Base-by-base conservation (phyloP, 371 early-diverging fungal genomes). In the Apophysomyces sp. region DNA sequence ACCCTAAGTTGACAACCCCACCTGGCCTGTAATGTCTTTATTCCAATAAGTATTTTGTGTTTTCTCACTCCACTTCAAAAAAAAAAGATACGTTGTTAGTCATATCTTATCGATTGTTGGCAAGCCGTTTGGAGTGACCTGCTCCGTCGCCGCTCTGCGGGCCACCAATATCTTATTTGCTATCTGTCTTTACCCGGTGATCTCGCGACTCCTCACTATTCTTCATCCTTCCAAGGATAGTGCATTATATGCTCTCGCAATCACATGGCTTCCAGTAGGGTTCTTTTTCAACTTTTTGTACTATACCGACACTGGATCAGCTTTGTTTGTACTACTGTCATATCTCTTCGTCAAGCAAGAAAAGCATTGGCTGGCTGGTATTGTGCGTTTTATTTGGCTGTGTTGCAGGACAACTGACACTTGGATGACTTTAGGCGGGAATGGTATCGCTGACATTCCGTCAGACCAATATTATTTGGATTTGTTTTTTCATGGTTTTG, bases 1-100 rank as follows among this genome's bases (percentile, higher is more conserved):
- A 98, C 71, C 90, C 90, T 27, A 98, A 95, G 73, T 71, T 98
- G 30, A 98, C 98, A 4, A 98, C 98, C 24, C 98, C 97, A 31
- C 98, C 98, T 18, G 98, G 97, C 13, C 82, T 97, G 88, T 98
- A 93, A 64, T 40, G 2, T 26, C 16, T 40, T 21, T 52, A 21
- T 9, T 52, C 13, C 6, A 32, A 6, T 27, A 28, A 26, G 30
- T 24, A 36, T 27, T 13, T 26, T 24, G 18, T 24, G 6, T 52
- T 16, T 36, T 6, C 4, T 60, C 13, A n/a, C 28, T 9, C 8
- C 12, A 11, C 24, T 28, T 2, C 36, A 21, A 24, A 27, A 54
- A n/a, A n/a, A n/a, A n/a, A 21, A 61, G 85, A 55, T 84, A 85
- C 60, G 41, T 83, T 21, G 65, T 74, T 29, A 85, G 85, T 54